These are phyloP conservation scores for Tetrapisispora pingtungensis DNA, from an alignment of 805 yeast genomes.

Conservation along the genomic window DNA sequence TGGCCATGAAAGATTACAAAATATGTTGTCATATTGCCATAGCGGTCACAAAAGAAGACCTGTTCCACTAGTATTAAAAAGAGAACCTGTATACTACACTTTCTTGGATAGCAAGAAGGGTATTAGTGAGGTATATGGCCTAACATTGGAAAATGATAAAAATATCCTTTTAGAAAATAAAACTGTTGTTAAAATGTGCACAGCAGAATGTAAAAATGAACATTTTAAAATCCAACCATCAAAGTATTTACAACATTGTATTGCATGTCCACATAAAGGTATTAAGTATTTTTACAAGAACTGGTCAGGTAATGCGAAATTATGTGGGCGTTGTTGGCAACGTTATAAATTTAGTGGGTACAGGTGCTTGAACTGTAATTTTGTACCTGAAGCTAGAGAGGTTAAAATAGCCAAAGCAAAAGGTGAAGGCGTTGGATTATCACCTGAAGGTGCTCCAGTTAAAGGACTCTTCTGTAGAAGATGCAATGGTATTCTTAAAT, in stretches of 20 bases:
- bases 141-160: slow-evolving; percentile 12
- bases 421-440: slow-evolving; percentile 8
- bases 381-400: slow-evolving; percentile 21
- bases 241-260: slow-evolving; percentile 15
- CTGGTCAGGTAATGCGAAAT: slow-evolving; percentile 18
- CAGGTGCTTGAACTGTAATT: slow-evolving; percentile 17
- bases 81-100: slow-evolving; percentile 18
- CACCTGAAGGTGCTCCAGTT: slow-evolving; percentile 11
- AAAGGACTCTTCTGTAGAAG: slow-evolving; percentile 13
- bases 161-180: slow-evolving; percentile 17
- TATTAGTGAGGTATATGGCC: slow-evolving; percentile 14
- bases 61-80: slow-evolving; percentile 7
- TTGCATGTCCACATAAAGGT: slow-evolving; percentile 19
- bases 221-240: slow-evolving; percentile 12
- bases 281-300: slow-evolving; percentile 18
- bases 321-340: slow-evolving; percentile 21
- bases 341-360: slow-evolving; percentile 20
- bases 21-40: slow-evolving; percentile 17
- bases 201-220: slow-evolving; percentile 12
- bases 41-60: slow-evolving; percentile 18
- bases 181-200: slow-evolving; percentile 12
- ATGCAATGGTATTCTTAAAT: slow-evolving; percentile 12
- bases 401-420: slow-evolving; percentile 11
- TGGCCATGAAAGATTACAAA: slow-evolving; percentile 17
- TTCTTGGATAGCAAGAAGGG: slow-evolving; percentile 14